Evolutionary conservation across 1,284 basidiomycete genomes (phyloP), one percentile per base, ranked within the genome.

Genomic region (Apiotrichum veenhuisii): DNA sequence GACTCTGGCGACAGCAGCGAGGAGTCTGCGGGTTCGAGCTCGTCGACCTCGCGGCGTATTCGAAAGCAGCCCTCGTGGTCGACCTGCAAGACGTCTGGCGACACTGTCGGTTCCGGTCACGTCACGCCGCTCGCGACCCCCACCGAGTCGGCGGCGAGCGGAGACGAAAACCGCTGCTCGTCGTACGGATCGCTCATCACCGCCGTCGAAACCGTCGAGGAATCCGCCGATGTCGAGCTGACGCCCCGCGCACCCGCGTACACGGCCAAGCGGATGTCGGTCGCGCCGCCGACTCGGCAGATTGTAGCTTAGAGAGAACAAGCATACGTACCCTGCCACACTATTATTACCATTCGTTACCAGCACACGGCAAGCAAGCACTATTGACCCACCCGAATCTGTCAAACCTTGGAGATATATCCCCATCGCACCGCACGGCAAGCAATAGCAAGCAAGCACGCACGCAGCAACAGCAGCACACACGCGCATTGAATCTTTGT

Each of bases 41-140:
- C 48, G 36, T 42, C 22, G 42, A 43, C 15, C 40, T 42, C 3
- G n/a, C 41, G 5, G 22, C 8, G 7, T 8, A 43, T 62, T 26
- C 57, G 44, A 52, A 62, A 58, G 50, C 48, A 54, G 40, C 59
- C 53, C 5, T 54, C 52, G 23, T 62, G 60, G 60, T 52, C 51
- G 43, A 62, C 60, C 14, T 55, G 51, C 51, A 58, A 55, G 56
- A 61, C 59, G n/a, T 46, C 48, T n/a, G 55, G 43, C 22, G 50
- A 37, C 14, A 52, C 51, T 10, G 37, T 49, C 36, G 36, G 40
- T 12, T 49, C 38, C 15, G 51, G 41, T 18, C 40, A 26, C 40
- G 33, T 52, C 27, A 56, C 58, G 20, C 55, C 59, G 4, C 50
- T 61, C n/a, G 59, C 56, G 20, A 61, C 59, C 22, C 59, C 59